Conservation (phyloP, 2,329 filamentous ascomycete genomes). For the Monosporascus sp. region DNA sequence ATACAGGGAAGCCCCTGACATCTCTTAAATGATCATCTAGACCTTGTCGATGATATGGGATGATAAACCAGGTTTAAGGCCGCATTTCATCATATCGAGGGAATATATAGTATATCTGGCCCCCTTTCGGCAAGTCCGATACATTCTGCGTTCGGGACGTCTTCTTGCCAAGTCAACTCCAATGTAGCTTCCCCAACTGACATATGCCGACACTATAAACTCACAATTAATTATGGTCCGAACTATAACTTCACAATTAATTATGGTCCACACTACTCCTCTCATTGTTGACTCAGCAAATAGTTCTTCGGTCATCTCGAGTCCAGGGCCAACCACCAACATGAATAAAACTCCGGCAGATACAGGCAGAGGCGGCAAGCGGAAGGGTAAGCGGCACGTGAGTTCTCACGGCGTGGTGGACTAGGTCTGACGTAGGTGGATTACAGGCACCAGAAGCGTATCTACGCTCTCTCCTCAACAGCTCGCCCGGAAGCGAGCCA, state of each 20-base stretch:
- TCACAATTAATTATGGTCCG: slow-evolving; percentile 6
- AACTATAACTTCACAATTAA: slow-evolving; percentile 1
- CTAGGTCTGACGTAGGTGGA: neutral
- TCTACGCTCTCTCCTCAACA: slow-evolving; percentile 84
- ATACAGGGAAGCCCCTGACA: no score
- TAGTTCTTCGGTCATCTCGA: slow-evolving; percentile 9
- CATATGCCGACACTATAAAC: no score
- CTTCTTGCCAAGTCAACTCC: no score
- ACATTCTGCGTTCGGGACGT: no score
- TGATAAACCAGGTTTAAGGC: no score
- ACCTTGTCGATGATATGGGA: no score
- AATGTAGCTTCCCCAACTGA: no score
- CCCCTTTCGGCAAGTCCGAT: no score
- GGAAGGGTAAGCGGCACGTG: slow-evolving; percentile 21
- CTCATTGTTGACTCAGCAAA: slow-evolving; percentile 4
- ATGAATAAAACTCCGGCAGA: slow-evolving; percentile 20
- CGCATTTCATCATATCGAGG: no score
- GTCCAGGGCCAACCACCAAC: slow-evolving; percentile 10
- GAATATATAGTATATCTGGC: no score
- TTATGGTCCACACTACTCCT: slow-evolving; percentile 7
- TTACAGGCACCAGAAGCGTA: slow-evolving; percentile 65
- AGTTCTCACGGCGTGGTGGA: no score
- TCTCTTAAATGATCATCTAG: no score
- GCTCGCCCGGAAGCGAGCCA: slow-evolving; percentile 82
- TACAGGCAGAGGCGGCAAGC: slow-evolving; percentile 20